Evolutionary conservation across 2,329 filamentous ascomycete species (phyloP).

Genomic region (Penicillium freii): DNA sequence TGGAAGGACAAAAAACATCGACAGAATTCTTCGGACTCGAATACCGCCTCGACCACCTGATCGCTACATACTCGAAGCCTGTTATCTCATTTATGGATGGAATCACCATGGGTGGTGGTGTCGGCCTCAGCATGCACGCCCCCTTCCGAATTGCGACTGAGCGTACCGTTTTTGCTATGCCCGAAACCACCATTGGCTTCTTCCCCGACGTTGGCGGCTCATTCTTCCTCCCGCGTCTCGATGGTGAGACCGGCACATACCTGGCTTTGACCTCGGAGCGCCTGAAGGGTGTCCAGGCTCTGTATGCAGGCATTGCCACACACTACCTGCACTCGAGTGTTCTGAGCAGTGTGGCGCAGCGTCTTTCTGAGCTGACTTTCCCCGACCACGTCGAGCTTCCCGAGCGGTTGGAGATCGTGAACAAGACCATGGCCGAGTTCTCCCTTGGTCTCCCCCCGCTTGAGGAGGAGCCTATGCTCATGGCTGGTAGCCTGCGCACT

Average conservation of each 20-base stretch:
- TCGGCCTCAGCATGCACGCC: conserved; percentile 89
- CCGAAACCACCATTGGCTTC: conserved; percentile 96
- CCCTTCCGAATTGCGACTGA: conserved; percentile 97
- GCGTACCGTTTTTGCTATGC: conserved; percentile 95
- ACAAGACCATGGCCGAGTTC: conserved; percentile 89
- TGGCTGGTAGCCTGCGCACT: conserved; percentile 68
- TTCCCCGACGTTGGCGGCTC: conserved; percentile 97
- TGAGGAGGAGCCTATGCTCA: conserved; percentile 60
- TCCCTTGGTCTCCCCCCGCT: conserved; percentile 71
- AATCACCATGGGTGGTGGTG: conserved; percentile 96
- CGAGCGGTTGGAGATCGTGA: conserved; percentile 69
- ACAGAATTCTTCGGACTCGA: conserved; percentile 87
- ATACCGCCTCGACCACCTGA: conserved; percentile 94
- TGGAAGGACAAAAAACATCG: conserved; percentile 70
- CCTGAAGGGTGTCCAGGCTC: conserved; percentile 77
- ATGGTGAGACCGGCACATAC: conserved; percentile 85
- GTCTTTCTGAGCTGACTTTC: conserved; percentile 87
- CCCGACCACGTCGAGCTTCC: conserved; percentile 66
- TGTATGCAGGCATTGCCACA: conserved; percentile 88
- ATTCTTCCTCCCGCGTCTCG: conserved; percentile 90
- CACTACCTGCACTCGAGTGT: conserved; percentile 94
- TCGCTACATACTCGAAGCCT: conserved; percentile 89
- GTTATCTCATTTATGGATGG: conserved; percentile 96
- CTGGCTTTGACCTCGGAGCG: conserved; percentile 86
- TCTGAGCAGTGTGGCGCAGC: conserved; percentile 74